Percentiles rank a stretch among this genome's conserved stretches.
Conservation (phyloP, 176 grass and related monocot species). For the Eragrostis nindensis region DNA sequence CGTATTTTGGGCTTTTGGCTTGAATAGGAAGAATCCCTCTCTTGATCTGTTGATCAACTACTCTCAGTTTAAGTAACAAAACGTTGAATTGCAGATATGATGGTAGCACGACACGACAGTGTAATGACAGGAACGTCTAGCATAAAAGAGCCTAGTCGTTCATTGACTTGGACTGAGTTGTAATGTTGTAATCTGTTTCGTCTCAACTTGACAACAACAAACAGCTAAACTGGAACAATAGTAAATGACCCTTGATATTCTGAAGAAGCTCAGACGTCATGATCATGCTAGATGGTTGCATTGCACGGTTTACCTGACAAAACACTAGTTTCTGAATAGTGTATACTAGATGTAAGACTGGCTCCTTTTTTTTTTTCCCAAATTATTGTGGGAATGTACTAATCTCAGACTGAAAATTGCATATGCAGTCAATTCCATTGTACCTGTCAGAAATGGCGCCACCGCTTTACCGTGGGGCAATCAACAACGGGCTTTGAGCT, state of each 20-base stretch:
- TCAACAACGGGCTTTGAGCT: conserved; percentile 79
- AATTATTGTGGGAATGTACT: not conserved
- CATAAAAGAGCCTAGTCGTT: not conserved
- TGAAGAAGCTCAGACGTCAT: not conserved
- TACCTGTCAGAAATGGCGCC: conserved; percentile 92
- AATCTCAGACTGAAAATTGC: conserved; percentile 5
- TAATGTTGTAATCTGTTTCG: conserved; percentile 15
- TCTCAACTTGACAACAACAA: conserved; percentile 7
- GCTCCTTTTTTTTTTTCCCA: not conserved
- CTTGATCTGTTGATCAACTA: not conserved
- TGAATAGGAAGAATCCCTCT: not conserved
- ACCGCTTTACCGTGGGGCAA: conserved; percentile 65
- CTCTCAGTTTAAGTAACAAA: not conserved
- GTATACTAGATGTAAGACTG: not conserved
- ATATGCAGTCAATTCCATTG: conserved; percentile 76
- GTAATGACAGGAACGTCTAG: not conserved
- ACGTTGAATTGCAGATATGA: not conserved
- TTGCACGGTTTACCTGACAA: not conserved
- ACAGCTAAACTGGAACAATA: conserved; percentile 1
- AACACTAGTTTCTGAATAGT: not conserved
- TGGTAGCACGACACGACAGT: not conserved
- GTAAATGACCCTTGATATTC: not conserved
- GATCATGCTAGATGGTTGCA: not conserved
- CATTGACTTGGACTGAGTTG: not conserved
- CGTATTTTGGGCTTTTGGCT: not conserved